A percentile compares a stretch with the other conserved stretches of the same genome.
Evolutionary conservation across 345 rosid genomes (phyloP).

Genomic region (Acer saccharum): DNA sequence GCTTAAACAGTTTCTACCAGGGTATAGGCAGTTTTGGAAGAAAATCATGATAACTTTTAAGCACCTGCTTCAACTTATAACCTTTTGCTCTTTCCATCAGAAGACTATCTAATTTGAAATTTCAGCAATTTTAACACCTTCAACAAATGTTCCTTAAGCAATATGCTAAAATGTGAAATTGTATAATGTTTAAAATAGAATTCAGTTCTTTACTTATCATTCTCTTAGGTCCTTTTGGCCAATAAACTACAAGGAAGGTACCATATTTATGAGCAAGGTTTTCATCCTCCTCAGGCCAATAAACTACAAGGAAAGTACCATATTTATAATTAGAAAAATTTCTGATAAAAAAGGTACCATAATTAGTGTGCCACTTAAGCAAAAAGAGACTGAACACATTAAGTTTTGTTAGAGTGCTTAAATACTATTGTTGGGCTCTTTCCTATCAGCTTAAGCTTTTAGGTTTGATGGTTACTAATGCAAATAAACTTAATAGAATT

Average conservation of each 20-base stretch:
- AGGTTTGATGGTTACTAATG: neutral
- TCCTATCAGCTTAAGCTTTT: too few relatives aligned
- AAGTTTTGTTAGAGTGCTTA: neutral
- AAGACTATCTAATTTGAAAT: neutral
- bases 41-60: neutral
- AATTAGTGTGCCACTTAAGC: neutral
- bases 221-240: neutral
- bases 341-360: neutral
- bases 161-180: neutral
- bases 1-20: neutral
- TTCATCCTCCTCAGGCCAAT: neutral
- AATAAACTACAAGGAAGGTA: neutral
- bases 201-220: neutral
- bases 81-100: neutral
- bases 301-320: neutral
- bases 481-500: neutral
- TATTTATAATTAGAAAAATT: too few relatives aligned
- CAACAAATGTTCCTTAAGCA: neutral
- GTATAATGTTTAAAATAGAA: neutral
- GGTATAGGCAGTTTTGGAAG: neutral
- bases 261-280: neutral
- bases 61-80: neutral
- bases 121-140: neutral
- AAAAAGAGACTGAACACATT: neutral
- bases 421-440: too few relatives aligned